Conservation (phyloP, 352 stramenopile genomes). For the Discostella stelligera region DNA sequence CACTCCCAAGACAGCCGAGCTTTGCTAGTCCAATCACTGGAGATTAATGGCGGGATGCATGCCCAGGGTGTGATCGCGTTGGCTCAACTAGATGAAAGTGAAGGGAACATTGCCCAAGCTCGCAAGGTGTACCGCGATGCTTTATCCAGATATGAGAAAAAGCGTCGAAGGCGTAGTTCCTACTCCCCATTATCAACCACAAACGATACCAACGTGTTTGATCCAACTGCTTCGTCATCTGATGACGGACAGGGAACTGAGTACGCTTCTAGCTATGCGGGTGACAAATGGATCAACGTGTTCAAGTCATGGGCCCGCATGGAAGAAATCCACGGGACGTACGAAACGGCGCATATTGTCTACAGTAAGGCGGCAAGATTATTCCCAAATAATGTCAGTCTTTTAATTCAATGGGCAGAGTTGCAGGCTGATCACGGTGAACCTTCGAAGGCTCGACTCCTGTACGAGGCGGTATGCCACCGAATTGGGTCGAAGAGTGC, state of each 20-base stretch:
- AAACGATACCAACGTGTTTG: slow-evolving; percentile 21
- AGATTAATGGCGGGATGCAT: slow-evolving; percentile 62
- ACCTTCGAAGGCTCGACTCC: slow-evolving; percentile 31
- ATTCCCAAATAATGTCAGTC: slow-evolving; percentile 51
- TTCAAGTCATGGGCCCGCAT: slow-evolving; percentile 69
- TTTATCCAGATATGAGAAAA: slow-evolving; percentile 63
- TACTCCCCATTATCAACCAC: slow-evolving; percentile 8
- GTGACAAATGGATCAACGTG: slow-evolving; percentile 74
- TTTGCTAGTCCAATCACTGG: slow-evolving; percentile 49
- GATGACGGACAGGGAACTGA: slow-evolving; percentile 26
- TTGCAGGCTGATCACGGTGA: slow-evolving; percentile 47
- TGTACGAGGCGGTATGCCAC: slow-evolving; percentile 60
- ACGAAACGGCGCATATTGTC: slow-evolving; percentile 55
- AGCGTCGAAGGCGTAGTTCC: slow-evolving; percentile 14
- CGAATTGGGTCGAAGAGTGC: slow-evolving; percentile 28
- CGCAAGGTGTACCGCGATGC: slow-evolving; percentile 53
- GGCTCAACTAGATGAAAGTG: slow-evolving; percentile 68
- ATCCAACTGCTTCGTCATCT: slow-evolving; percentile 17
- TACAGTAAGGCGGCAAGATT: slow-evolving; percentile 54
- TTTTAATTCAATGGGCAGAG: slow-evolving; percentile 62
- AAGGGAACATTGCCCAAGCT: slow-evolving; percentile 60
- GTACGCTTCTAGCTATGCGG: slow-evolving; percentile 53
- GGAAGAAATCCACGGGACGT: slow-evolving; percentile 63
- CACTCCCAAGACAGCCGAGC: slow-evolving; percentile 44
- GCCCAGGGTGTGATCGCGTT: slow-evolving; percentile 64